Conservation (phyloP, 352 stramenopile species). For the Peronospora belbahrii region DNA sequence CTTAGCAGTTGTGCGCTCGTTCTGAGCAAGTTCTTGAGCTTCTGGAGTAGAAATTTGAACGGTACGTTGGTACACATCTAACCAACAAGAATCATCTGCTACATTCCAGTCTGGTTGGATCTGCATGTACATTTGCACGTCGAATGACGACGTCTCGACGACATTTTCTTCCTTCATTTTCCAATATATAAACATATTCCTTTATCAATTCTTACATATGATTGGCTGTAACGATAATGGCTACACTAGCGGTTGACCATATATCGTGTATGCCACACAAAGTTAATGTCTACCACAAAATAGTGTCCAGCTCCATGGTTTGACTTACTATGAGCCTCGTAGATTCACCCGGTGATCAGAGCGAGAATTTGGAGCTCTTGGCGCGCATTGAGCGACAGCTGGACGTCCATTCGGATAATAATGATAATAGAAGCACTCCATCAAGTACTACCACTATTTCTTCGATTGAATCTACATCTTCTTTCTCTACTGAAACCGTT, state of each 20-base stretch:
- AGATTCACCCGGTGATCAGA: conserved; percentile 48
- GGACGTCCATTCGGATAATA: neutral
- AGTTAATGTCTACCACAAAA: no score
- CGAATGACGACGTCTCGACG: conserved; percentile 1
- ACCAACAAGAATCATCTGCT: conserved; percentile 27
- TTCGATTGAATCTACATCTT: conserved; percentile 5
- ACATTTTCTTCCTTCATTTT: neutral
- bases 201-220: no score
- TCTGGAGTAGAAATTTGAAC: conserved; percentile 13
- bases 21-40: conserved; percentile 7
- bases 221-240: no score
- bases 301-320: no score
- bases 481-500: conserved; percentile 19
- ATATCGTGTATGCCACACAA: no score
- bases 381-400: conserved; percentile 38
- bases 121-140: conserved; percentile 43
- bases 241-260: no score
- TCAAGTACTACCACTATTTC: neutral
- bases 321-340: conserved; percentile 7
- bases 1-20: conserved; percentile 6
- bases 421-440: neutral
- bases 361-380: conserved; percentile 39
- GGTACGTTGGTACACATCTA: conserved; percentile 49
- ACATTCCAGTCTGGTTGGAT: conserved; percentile 52
- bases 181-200: no score